phyloP scores from a whole-genome alignment of 441 rosid species.

The Erodium moschatum region DNA sequence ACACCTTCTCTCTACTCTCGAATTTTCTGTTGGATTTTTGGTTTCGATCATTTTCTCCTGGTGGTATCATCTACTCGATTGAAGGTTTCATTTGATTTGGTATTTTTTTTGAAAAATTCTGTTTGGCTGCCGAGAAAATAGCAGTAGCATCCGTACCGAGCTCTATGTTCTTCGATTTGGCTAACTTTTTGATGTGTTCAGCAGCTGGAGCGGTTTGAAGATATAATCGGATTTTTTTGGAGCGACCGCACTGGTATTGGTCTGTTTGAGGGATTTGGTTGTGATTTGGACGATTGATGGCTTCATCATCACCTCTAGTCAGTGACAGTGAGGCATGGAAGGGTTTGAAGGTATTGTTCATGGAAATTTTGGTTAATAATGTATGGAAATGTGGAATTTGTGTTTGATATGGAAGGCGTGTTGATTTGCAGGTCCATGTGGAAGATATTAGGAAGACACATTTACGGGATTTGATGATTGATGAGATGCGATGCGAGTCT shows the following conservation, averaged over 20 bases:
- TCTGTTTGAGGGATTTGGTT: neutral
- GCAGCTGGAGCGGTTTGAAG: neutral
- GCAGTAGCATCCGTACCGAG: neutral
- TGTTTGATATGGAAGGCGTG: neutral
- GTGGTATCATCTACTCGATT: neutral
- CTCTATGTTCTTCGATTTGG: neutral
- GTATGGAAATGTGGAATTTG: neutral
- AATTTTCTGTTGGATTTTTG: conserved; percentile 3
- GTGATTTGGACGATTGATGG: neutral
- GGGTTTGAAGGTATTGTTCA: conserved; percentile 5
- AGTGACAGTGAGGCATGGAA: neutral
- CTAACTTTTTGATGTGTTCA: neutral
- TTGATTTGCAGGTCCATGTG: conserved; percentile 44
- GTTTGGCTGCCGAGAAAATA: neutral
- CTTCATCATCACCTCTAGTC: neutral
- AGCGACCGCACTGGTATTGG: neutral
- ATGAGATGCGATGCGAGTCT: conserved; percentile 52
- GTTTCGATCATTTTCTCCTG: too few relatives aligned
- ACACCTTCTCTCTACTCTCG: neutral
- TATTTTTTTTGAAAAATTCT: neutral
- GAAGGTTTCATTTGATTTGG: neutral
- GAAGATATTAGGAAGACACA: conserved; percentile 68
- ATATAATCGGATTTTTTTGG: too few relatives aligned
- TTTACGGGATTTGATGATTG: conserved; percentile 69
- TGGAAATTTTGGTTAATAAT: neutral